phyloP scores from a whole-genome alignment of 805 yeast genomes.

The Yarrowia deformans region DNA sequence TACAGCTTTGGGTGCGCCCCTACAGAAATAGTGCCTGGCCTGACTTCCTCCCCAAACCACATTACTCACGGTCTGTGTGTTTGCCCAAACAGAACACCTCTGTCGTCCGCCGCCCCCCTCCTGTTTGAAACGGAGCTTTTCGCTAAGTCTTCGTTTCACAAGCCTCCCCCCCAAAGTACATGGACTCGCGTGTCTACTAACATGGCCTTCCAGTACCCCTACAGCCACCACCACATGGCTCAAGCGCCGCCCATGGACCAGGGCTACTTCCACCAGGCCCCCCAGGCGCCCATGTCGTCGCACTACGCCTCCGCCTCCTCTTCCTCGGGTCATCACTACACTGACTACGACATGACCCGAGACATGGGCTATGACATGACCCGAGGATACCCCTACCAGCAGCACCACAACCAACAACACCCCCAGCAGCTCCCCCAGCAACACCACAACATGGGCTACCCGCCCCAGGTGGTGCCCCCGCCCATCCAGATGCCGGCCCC shows the following conservation, averaged over 20 bases:
- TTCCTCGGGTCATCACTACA: background rate
- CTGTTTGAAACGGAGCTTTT: slow-evolving; percentile 44
- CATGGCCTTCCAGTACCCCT: slow-evolving; percentile 41
- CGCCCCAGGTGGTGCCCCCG: slow-evolving; percentile 13
- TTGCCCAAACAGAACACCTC: slow-evolving; percentile 9
- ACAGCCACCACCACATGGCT: slow-evolving; percentile 42
- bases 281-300: slow-evolving; percentile 30
- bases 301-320: background rate
- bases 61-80: slow-evolving; percentile 23
- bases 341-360: slow-evolving; percentile 34
- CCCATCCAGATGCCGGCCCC: slow-evolving; percentile 33
- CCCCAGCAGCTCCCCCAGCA: too few species aligned
- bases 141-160: slow-evolving; percentile 43
- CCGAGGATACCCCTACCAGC: slow-evolving; percentile 4
- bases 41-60: slow-evolving; percentile 30
- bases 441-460: slow-evolving; percentile 13
- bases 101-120: background rate
- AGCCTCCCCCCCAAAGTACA: slow-evolving; percentile 38
- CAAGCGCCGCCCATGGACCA: slow-evolving; percentile 40
- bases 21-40: slow-evolving; percentile 18
- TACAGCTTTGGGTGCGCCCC: background rate
- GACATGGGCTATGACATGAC: slow-evolving; percentile 26
- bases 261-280: slow-evolving; percentile 41
- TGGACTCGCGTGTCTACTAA: slow-evolving; percentile 24
- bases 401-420: too few species aligned